These are phyloP conservation scores for Plasmopara muralis DNA, from an alignment of 352 stramenopile genomes.

Conservation along the genomic window DNA sequence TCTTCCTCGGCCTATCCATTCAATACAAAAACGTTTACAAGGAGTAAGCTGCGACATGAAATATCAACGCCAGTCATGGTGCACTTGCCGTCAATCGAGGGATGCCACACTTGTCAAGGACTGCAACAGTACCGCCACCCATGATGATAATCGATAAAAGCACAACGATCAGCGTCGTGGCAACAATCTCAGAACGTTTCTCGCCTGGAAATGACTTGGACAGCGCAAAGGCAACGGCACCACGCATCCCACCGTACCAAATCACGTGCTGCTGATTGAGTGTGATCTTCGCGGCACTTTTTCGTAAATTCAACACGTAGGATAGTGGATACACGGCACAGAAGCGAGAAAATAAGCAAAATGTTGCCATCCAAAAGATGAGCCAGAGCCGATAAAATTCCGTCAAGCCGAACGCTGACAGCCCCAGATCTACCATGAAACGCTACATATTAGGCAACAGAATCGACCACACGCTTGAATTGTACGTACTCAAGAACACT, in stretches of 20 bases:
- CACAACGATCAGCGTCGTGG: constrained; percentile 90
- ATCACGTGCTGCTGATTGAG: constrained; percentile 91
- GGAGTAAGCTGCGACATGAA: constrained; percentile 3
- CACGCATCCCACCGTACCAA: constrained; percentile 91
- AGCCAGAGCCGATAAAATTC: constrained; percentile 78
- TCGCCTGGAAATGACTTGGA: constrained; percentile 87
- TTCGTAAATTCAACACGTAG: constrained; percentile 55
- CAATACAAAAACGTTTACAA: constrained; percentile 11
- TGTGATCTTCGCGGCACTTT: constrained; percentile 58
- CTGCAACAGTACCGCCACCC: constrained; percentile 84
- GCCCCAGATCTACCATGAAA: constrained; percentile 69
- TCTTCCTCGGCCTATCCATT: constrained; percentile 59
- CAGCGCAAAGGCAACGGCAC: constrained; percentile 89
- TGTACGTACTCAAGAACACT: constrained; percentile 86
- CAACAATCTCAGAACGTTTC: constrained; percentile 80
- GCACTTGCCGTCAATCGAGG: constrained; percentile 61
- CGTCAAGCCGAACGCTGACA: constrained; percentile 83
- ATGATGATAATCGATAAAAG: constrained; percentile 89
- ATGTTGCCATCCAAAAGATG: constrained; percentile 80
- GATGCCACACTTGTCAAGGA: constrained; percentile 85
- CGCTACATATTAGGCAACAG: not conserved
- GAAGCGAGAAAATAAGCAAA: constrained; percentile 78
- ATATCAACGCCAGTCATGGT: not conserved
- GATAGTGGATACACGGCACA: constrained; percentile 87
- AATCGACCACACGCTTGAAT: not conserved